phyloP scores from a whole-genome alignment of 2,329 filamentous ascomycete genomes.

The Cordyceps javanica region DNA sequence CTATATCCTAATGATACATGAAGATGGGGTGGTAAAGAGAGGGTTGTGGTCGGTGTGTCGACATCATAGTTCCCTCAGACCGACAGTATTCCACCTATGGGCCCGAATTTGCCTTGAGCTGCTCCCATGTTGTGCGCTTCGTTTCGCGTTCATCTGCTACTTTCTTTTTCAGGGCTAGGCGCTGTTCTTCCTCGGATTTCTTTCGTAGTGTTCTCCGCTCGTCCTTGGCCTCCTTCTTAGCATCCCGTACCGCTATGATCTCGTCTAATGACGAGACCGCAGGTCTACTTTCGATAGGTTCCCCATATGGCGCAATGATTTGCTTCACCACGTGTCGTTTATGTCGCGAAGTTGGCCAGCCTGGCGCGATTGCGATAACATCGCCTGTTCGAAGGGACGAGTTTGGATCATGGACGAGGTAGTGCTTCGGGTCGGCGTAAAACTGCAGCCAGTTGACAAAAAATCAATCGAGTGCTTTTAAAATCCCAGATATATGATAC shows the following conservation, averaged over 20 bases:
- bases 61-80: neutral
- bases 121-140: slow-evolving; percentile 18
- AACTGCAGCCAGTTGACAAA: slow-evolving; percentile 21
- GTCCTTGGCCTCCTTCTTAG: slow-evolving; percentile 51
- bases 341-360: slow-evolving; percentile 57
- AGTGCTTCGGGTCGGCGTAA: slow-evolving; percentile 57
- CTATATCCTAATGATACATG: neutral
- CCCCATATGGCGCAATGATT: slow-evolving; percentile 65
- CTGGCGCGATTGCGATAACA: slow-evolving; percentile 63
- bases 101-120: neutral
- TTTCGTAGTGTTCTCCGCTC: slow-evolving; percentile 36
- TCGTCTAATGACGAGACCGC: slow-evolving; percentile 60
- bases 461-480: neutral
- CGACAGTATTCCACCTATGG: neutral
- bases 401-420: slow-evolving; percentile 74
- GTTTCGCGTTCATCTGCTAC: slow-evolving; percentile 20
- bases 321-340: slow-evolving; percentile 70
- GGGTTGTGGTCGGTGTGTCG: too few species aligned
- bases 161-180: slow-evolving; percentile 20
- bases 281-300: slow-evolving; percentile 56
- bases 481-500: neutral
- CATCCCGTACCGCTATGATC: slow-evolving; percentile 47
- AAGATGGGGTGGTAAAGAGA: neutral
- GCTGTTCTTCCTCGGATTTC: slow-evolving; percentile 17
- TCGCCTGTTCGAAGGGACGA: slow-evolving; percentile 68